phyloP scores from a whole-genome alignment of 495 filamentous ascomycete genomes.

The Opeltia flavorubescens region DNA sequence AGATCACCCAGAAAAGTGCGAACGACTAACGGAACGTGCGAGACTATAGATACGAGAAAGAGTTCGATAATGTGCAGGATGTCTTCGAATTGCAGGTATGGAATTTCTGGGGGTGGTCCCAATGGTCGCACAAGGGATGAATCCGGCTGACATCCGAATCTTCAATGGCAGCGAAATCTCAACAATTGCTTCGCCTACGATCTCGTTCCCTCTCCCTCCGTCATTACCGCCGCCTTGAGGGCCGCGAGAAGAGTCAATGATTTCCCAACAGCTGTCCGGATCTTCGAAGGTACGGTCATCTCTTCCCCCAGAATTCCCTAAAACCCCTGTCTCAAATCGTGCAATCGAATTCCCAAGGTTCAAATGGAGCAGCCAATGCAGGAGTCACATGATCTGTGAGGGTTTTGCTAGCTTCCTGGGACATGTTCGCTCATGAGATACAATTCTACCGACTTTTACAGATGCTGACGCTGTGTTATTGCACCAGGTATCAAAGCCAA shows the following conservation, averaged over 20 bases:
- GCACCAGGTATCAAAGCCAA: constrained; percentile 87
- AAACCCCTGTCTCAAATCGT: no score
- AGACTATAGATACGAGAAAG: constrained; percentile 83
- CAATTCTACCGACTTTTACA: not conserved
- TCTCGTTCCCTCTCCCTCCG: constrained; percentile 86
- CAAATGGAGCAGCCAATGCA: no score
- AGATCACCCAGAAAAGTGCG: not conserved
- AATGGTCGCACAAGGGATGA: not conserved
- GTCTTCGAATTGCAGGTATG: constrained; percentile 99
- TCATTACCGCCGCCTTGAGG: constrained; percentile 78
- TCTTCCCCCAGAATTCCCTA: no score
- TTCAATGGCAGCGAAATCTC: constrained; percentile 65
- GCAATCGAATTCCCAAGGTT: no score
- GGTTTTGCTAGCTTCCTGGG: no score
- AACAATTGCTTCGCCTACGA: constrained; percentile 99
- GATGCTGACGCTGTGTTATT: constrained; percentile 5
- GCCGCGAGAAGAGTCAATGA: constrained; percentile 95
- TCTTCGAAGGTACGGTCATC: constrained; percentile 76
- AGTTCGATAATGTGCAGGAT: constrained; percentile 94
- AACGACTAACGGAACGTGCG: constrained; percentile 17
- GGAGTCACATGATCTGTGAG: no score
- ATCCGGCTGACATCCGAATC: not conserved
- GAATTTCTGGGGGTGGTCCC: constrained; percentile 6
- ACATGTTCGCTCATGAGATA: no score
- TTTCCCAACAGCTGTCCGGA: constrained; percentile 90